These are phyloP conservation scores for Septoria linicola DNA, from an alignment of 2,329 filamentous ascomycete genomes.

Conservation along the genomic window DNA sequence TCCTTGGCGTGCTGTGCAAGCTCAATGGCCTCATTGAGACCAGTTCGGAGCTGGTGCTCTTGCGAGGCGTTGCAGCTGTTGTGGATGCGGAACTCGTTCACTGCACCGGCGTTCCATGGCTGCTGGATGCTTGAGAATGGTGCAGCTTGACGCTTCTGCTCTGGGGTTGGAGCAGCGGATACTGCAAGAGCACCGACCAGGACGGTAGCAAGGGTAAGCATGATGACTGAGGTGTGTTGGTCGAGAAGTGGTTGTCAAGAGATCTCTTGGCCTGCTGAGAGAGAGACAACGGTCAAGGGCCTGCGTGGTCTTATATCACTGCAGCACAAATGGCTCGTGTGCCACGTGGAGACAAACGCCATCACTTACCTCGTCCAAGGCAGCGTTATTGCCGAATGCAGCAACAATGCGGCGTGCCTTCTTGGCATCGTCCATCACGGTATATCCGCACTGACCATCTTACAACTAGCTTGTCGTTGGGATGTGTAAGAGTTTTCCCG, in stretches of 20 bases:
- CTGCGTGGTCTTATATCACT: slow-evolving; percentile 9
- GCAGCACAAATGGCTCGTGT: background rate
- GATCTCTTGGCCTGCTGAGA: slow-evolving; percentile 4
- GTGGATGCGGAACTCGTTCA: slow-evolving; percentile 55
- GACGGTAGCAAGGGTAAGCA: slow-evolving; percentile 15
- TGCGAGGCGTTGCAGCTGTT: slow-evolving; percentile 65
- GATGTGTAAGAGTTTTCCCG: slow-evolving; percentile 1
- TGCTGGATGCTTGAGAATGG: slow-evolving; percentile 17
- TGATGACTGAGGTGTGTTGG: slow-evolving; percentile 8
- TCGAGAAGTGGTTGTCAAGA: background rate
- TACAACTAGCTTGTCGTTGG: background rate
- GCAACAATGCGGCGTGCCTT: slow-evolving; percentile 4
- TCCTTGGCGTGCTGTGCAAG: slow-evolving; percentile 62
- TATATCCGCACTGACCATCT: slow-evolving; percentile 2
- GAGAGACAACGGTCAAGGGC: background rate
- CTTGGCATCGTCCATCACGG: slow-evolving; percentile 17
- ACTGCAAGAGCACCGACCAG: slow-evolving; percentile 20
- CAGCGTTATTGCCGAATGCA: slow-evolving; percentile 7
- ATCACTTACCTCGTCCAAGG: slow-evolving; percentile 8
- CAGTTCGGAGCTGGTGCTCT: slow-evolving; percentile 55
- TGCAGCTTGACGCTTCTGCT: slow-evolving; percentile 21
- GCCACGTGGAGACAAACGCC: slow-evolving; percentile 10
- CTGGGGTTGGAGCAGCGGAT: slow-evolving; percentile 17
- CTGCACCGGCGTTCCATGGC: slow-evolving; percentile 38
- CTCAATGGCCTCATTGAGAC: slow-evolving; percentile 58